Base-by-base conservation (phyloP, 202 grass and related monocot genomes). In the Schoenoplectus tabernaemontani region DNA sequence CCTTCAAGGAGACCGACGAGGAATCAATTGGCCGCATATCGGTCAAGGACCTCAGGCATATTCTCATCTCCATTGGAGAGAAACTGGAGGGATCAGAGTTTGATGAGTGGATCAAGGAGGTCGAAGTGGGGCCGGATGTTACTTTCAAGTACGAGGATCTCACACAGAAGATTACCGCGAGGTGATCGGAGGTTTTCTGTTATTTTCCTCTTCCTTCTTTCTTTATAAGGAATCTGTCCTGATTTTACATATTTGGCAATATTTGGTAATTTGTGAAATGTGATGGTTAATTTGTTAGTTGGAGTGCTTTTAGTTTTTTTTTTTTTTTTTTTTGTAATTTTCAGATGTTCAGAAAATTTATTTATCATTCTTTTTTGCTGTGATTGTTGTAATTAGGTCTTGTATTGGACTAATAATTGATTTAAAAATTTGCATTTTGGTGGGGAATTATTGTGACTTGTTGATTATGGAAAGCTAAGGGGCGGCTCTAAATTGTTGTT, bases 1-100 rank as follows among this genome's bases (percentile, higher is more conserved):
- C 96, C 66, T 99, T 99, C 88, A 88, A 89, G 82, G 96, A 95
- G 81, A 90, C 95, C 72, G 96, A 99, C 96, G 95, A 99, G 90
- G 89, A 95, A 83, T 83, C 84, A 8, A 90, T 88, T 11, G 89
- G 91, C 0, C 84, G 79, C 67, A 87, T 95, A 76, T 86, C 96
- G 70, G 91, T 95, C 59, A 90, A 92, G 81, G 91, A 98, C 75
- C 89, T 95, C 47, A 88, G 91, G 85, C 96, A 95, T 82, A 91
- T 95, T 77, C 91, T 95, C 78, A 90, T 88, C 68, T 90, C 84
- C 86, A 93, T 98, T 51, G 95, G 95, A 43, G 95, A 98, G 89
- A 98, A 98, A 84, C 85, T 97, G 78, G 91, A 93, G 71, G 88
- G 88, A 0, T 78, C 83, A 11, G 93, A 97, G 85, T 97, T 97